Percentiles rank a stretch among this genome's conserved stretches.
These are phyloP conservation scores for Krasilnikovozyma curviuscula DNA, from an alignment of 768 basidiomycete genomes.

Conservation along the genomic window DNA sequence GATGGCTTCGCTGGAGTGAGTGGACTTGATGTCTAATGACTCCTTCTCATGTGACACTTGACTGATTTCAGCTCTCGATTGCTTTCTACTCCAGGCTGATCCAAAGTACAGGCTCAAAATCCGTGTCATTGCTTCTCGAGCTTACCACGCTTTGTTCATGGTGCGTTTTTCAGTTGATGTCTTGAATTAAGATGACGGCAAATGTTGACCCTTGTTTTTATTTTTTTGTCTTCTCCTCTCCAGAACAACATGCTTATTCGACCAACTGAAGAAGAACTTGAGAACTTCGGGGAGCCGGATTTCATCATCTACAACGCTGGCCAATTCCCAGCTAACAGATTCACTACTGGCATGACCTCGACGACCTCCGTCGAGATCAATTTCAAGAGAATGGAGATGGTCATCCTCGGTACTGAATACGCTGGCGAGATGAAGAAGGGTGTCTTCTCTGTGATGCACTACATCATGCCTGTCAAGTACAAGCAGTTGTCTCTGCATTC, in stretches of 20 bases:
- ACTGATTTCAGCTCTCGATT: no score
- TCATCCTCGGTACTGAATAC: constrained; percentile 67
- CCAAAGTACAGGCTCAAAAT: constrained; percentile 99
- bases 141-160: constrained; percentile 98
- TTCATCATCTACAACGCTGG: constrained; percentile 99
- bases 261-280: constrained; percentile 82
- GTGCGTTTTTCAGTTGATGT: constrained; percentile 32
- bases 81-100: constrained; percentile 47
- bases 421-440: constrained; percentile 99
- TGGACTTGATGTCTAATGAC: no score
- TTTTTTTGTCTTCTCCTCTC: constrained; percentile 6
- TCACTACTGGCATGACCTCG: constrained; percentile 99
- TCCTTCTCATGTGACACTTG: no score
- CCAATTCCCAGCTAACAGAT: constrained; percentile 98
- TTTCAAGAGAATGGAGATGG: constrained; percentile 99
- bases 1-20: constrained; percentile 69
- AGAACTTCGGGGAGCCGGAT: constrained; percentile 88
- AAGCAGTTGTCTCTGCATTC: constrained; percentile 95
- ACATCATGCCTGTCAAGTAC: constrained; percentile 95
- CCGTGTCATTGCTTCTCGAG: constrained; percentile 92
- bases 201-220: not conserved
- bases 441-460: constrained; percentile 99
- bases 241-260: constrained; percentile 99
- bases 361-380: constrained; percentile 98
- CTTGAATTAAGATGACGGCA: not conserved